Base-by-base conservation (phyloP, 495 filamentous ascomycete species). In the Acidomyces sp. region DNA sequence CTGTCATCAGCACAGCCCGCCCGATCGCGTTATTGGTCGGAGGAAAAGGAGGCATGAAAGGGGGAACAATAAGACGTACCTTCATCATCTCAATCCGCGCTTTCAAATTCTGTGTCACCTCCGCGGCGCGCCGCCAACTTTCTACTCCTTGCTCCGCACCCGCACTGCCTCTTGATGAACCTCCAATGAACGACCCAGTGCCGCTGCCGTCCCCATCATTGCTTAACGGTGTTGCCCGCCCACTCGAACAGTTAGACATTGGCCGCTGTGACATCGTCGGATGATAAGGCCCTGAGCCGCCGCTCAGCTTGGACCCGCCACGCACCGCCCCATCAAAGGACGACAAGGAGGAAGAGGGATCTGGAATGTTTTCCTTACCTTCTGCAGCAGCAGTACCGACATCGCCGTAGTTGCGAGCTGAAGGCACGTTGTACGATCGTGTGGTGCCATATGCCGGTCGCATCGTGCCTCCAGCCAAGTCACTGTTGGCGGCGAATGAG, bases 91-190 rank as follows among this genome's bases (percentile, higher is more conserved):
- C 92, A 59, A 99, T 99, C 60, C 88, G 72, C 30, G 86, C 80
- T 67, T 96, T 99, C 54, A 99, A 62, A 60, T 90, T 85, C 59
- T 82, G 95, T 28, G 92, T 99, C 9, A 99, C 92, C 65, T 99
- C 92, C n/a, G 90, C 90, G 21, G 92, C 92, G 51, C 92, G 66
- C 66, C 87, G 92, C 86, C 90, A 99, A 57, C 85, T 95, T 62
- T 95, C 90, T 32, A 85, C 80, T 10, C 76, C 78, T 31, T 76
- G 26, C 26, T 7, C 26, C 13, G 7, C 7, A 7, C 26, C 26
- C 21, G 78, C 12, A 64, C 73, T 31, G 73, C 55, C 4, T 64
- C 73, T 24, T 69, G 43, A n/a, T n/a, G n/a, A n/a, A n/a, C n/a
- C n/a, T n/a, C n/a, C n/a, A n/a, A n/a, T n/a, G n/a, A n/a, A n/a